A percentile compares a stretch with the other conserved stretches of the same genome.
Conservation (phyloP, 2,329 filamentous ascomycete species). For the Dactylellina leptospora region DNA sequence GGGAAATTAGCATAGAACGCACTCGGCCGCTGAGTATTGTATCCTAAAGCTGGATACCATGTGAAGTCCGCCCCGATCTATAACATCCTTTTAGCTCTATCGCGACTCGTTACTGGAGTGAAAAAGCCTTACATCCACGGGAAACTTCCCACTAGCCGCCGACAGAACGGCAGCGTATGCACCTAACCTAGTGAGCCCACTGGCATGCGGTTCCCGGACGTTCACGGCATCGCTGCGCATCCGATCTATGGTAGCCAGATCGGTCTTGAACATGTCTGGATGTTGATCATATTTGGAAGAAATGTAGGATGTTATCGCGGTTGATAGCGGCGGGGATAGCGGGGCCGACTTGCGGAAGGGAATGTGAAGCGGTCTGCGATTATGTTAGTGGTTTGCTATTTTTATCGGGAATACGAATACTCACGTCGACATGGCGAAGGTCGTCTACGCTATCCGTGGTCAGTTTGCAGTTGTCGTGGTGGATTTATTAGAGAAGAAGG, state of each 20-base stretch:
- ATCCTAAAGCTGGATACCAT: slow-evolving; percentile 93
- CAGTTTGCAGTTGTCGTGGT: background rate
- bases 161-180: slow-evolving; percentile 90
- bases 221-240: slow-evolving; percentile 86
- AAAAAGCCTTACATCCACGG: slow-evolving; percentile 75
- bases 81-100: slow-evolving; percentile 43
- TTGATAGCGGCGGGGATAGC: slow-evolving; percentile 72
- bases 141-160: slow-evolving; percentile 95
- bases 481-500: background rate
- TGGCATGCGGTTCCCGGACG: slow-evolving; percentile 85
- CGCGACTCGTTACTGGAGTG: slow-evolving; percentile 4
- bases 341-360: slow-evolving; percentile 87
- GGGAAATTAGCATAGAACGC: no score
- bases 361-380: slow-evolving; percentile 68
- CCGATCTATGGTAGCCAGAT: slow-evolving; percentile 84
- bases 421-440: slow-evolving; percentile 44
- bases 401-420: background rate
- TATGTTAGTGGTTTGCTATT: background rate
- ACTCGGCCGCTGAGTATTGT: slow-evolving; percentile 78
- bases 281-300: slow-evolving; percentile 98
- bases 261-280: slow-evolving; percentile 92
- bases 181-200: slow-evolving; percentile 86
- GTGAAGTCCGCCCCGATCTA: slow-evolving; percentile 93
- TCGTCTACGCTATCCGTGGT: background rate
- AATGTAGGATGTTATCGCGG: slow-evolving; percentile 92